phyloP scores from a whole-genome alignment of 169 alveolate species.

The Plasmodium relictum region DNA sequence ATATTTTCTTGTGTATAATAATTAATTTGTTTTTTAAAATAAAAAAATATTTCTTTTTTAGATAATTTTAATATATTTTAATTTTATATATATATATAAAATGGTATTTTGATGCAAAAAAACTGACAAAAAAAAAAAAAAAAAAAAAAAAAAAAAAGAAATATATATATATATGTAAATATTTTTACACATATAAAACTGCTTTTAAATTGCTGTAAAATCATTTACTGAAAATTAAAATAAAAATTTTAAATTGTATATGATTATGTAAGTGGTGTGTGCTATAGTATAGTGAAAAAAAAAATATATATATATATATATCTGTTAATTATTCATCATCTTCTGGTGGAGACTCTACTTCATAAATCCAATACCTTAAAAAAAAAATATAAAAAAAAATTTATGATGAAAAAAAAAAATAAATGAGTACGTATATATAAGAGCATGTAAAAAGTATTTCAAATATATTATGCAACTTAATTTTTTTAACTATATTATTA shows the following conservation, averaged over 20 bases:
- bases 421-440: slow-evolving; percentile 1
- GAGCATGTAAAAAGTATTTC: neutral
- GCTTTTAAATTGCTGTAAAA: too few species aligned
- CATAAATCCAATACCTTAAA: slow-evolving; percentile 91
- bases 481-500: neutral
- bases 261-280: neutral
- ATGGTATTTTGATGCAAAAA: neutral
- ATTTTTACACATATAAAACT: neutral
- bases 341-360: slow-evolving; percentile 92
- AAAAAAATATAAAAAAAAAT: slow-evolving; percentile 2
- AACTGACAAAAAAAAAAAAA: neutral
- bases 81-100: neutral
- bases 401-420: neutral
- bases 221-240: too few species aligned
- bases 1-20: neutral
- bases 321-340: slow-evolving; percentile 69
- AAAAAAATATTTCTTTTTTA: neutral
- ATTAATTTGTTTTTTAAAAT: too few species aligned
- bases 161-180: neutral
- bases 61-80: neutral
- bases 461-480: too few species aligned
- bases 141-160: neutral
- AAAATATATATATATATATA: neutral
- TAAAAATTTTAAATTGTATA: neutral
- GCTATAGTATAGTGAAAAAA: neutral